Conservation (phyloP, 805 yeast genomes). For the Teunomyces atbi region DNA sequence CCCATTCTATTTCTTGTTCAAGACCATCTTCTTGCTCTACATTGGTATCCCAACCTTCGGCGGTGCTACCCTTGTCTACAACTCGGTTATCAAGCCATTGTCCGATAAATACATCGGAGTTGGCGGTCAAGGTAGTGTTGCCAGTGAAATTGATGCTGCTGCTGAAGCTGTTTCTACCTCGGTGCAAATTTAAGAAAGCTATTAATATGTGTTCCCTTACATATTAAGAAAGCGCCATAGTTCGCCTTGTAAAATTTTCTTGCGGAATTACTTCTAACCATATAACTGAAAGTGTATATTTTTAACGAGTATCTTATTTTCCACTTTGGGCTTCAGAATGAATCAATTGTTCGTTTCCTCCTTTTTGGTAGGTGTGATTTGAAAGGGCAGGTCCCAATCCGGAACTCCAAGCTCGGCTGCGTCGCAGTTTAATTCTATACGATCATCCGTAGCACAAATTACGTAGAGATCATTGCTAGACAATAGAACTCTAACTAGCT, state of each 20-base stretch:
- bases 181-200: background rate
- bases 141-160: constrained; percentile 47
- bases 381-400: constrained; percentile 19
- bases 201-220: background rate
- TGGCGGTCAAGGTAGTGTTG: constrained; percentile 23
- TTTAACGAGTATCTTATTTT: background rate
- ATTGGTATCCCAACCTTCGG: constrained; percentile 84
- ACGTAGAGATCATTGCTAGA: constrained; percentile 11
- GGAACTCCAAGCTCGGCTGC: constrained; percentile 16
- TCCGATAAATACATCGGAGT: constrained; percentile 38
- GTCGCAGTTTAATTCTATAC: constrained; percentile 19
- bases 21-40: constrained; percentile 83
- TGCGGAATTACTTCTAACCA: too few species aligned
- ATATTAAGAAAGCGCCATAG: too few species aligned
- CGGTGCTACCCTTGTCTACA: constrained; percentile 79
- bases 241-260: too few species aligned
- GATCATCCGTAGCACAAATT: constrained; percentile 23
- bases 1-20: constrained; percentile 94
- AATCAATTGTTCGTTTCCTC: background rate
- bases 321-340: background rate
- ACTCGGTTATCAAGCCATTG: constrained; percentile 64
- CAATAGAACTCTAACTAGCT: constrained; percentile 9
- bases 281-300: background rate
- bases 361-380: background rate
- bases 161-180: constrained; percentile 41